Percentiles rank a stretch among this genome's conserved stretches.
These are phyloP conservation scores for Austroboletus eburneus DNA, from an alignment of 768 basidiomycete species.

Conservation along the genomic window DNA sequence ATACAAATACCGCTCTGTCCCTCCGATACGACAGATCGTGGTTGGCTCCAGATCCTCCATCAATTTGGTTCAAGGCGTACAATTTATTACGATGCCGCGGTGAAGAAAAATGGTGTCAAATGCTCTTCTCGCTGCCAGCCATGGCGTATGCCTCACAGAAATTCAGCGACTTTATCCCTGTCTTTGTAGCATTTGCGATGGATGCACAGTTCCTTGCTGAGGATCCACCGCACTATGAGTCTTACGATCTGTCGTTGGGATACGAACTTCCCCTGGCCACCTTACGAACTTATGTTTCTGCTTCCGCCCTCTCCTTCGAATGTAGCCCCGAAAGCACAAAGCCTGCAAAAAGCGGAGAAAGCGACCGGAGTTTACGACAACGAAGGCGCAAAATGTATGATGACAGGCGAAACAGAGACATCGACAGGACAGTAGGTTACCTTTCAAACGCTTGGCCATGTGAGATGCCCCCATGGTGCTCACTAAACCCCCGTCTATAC, in stretches of 20 bases:
- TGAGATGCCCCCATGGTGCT: slow-evolving; percentile 3
- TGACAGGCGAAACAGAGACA: not conserved
- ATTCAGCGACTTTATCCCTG: slow-evolving; percentile 14
- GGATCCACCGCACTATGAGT: slow-evolving; percentile 14
- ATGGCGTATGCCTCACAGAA: slow-evolving; percentile 25
- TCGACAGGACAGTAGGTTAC: not conserved
- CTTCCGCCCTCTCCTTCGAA: not conserved
- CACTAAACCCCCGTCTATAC: not conserved
- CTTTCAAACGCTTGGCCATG: slow-evolving; percentile 13
- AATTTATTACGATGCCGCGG: slow-evolving; percentile 15
- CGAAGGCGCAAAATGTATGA: slow-evolving; percentile 1
- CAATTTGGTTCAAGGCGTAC: slow-evolving; percentile 26
- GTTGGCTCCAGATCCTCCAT: slow-evolving; percentile 17
- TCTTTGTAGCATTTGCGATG: slow-evolving; percentile 29
- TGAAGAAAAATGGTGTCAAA: slow-evolving; percentile 9
- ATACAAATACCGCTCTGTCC: too few relatives aligned
- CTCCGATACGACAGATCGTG: slow-evolving; percentile 23
- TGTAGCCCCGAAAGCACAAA: slow-evolving; percentile 6
- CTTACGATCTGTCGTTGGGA: slow-evolving; percentile 6
- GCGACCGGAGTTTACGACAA: not conserved
- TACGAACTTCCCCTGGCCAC: not conserved
- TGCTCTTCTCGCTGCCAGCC: slow-evolving; percentile 29
- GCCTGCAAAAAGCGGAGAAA: not conserved
- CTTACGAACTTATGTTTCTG: not conserved
- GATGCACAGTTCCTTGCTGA: slow-evolving; percentile 4